These are phyloP conservation scores for Azolla pinnata DNA, from an alignment of 75 land plant genomes.

Conservation along the genomic window DNA sequence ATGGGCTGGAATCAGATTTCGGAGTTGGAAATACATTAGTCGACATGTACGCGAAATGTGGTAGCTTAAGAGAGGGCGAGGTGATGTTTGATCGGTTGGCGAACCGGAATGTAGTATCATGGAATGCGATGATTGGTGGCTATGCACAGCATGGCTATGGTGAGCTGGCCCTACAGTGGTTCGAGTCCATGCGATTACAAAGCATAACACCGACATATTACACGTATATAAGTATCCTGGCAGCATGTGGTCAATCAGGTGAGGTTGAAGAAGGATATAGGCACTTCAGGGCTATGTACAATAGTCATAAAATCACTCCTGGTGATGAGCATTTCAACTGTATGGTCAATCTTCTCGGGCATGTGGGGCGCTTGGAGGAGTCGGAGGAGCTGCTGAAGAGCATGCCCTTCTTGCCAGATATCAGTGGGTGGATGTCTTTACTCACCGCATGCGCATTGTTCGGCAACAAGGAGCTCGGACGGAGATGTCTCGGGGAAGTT, in stretches of 20 bases:
- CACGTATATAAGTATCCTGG: background rate
- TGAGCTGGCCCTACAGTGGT: slow-evolving; percentile 28
- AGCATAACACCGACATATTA: slow-evolving; percentile 31
- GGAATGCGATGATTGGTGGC: slow-evolving; percentile 38
- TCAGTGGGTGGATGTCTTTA: slow-evolving; percentile 28
- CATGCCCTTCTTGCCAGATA: slow-evolving; percentile 23
- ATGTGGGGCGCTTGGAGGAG: slow-evolving; percentile 33
- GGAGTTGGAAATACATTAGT: background rate
- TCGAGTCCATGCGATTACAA: slow-evolving; percentile 29
- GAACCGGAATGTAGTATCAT: slow-evolving; percentile 8
- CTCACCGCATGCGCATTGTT: slow-evolving; percentile 34
- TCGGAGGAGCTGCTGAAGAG: slow-evolving; percentile 21
- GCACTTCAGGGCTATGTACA: too few relatives aligned
- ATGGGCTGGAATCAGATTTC: background rate
- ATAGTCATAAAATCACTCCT: too few relatives aligned
- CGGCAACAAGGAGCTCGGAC: slow-evolving; percentile 13
- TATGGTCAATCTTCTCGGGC: slow-evolving; percentile 35
- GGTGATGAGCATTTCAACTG: slow-evolving; percentile 17
- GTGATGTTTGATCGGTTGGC: background rate
- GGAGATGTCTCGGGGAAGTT: slow-evolving; percentile 3
- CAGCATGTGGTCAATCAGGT: slow-evolving; percentile 1
- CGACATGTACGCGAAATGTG: background rate
- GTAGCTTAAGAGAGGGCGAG: background rate
- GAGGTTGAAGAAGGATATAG: background rate
- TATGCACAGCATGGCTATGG: slow-evolving; percentile 51